Percentiles rank a stretch among this genome's conserved stretches.
Conservation (phyloP, 441 rosid species). For the Gossypium schwendimanii region DNA sequence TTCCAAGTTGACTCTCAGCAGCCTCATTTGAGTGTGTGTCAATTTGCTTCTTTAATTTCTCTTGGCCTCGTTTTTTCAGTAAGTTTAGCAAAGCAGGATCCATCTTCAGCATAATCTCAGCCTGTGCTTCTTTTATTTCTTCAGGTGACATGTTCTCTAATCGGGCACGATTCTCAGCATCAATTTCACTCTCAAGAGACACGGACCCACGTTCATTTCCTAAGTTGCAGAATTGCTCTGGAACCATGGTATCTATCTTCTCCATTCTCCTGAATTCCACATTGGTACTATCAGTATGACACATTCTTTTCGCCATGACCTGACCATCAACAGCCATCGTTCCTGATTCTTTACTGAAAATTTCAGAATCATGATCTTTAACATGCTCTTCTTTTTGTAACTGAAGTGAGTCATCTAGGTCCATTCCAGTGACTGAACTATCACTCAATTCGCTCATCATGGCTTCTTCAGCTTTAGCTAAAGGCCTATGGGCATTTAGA, state of each 20-base stretch:
- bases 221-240: constrained; percentile 20
- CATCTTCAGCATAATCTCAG: constrained; percentile 80
- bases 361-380: constrained; percentile 7
- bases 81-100: constrained; percentile 58
- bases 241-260: constrained; percentile 14
- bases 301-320: constrained; percentile 16
- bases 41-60: constrained; percentile 46
- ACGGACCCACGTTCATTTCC: constrained; percentile 29
- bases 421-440: constrained; percentile 21
- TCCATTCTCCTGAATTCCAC: constrained; percentile 14
- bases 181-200: constrained; percentile 72
- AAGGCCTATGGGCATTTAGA: constrained; percentile 10
- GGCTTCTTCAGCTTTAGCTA: constrained; percentile 6
- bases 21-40: constrained; percentile 21
- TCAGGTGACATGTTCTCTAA: constrained; percentile 61
- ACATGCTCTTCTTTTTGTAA: constrained; percentile 11
- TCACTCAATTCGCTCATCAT: constrained; percentile 12
- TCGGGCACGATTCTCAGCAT: constrained; percentile 58
- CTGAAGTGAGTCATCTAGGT: constrained; percentile 18
- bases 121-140: constrained; percentile 75
- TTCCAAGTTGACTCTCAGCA: constrained; percentile 10
- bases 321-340: not conserved
- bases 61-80: constrained; percentile 56
- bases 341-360: constrained; percentile 11
- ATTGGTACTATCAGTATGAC: constrained; percentile 16